Evolutionary conservation across 768 basidiomycete genomes (phyloP).

Genomic region (Lactarius hengduanensis): DNA sequence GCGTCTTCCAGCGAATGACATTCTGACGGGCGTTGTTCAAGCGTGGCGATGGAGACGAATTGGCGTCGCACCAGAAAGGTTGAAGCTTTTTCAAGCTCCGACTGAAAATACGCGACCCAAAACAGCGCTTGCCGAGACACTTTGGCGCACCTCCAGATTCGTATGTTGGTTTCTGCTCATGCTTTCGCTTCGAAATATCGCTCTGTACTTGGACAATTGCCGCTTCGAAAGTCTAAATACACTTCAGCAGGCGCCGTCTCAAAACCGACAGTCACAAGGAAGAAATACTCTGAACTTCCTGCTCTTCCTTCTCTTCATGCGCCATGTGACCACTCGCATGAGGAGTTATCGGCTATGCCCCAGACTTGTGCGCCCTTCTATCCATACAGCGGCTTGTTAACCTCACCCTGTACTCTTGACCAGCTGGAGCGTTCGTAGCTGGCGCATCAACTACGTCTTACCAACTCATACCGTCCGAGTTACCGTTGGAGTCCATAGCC

Average conservation of each 20-base stretch:
- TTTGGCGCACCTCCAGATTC: not conserved
- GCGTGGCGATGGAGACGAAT: conserved; percentile 28
- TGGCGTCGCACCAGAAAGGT: conserved; percentile 29
- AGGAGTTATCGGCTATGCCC: conserved; percentile 38
- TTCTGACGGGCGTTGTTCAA: conserved; percentile 36
- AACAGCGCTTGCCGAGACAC: not conserved
- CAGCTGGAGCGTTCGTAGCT: not conserved
- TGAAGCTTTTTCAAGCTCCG: conserved; percentile 26
- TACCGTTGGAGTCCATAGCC: not conserved
- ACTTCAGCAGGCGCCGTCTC: not conserved
- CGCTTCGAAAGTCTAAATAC: not conserved
- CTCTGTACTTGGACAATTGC: not conserved
- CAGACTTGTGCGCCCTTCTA: conserved; percentile 7
- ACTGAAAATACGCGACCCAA: conserved; percentile 8
- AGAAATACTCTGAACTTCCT: conserved; percentile 61
- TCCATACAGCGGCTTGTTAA: not conserved
- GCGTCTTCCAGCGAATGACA: conserved; percentile 85
- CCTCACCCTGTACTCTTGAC: not conserved
- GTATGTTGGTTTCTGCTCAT: conserved; percentile 13
- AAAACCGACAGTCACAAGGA: conserved; percentile 41
- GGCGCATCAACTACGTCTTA: not conserved
- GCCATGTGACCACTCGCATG: conserved; percentile 44
- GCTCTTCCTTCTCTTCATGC: conserved; percentile 46
- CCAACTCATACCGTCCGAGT: not conserved
- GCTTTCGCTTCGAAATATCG: conserved; percentile 11